These are phyloP conservation scores for Solanum pinnatisectum DNA, from an alignment of 257 asterid species.

Conservation along the genomic window DNA sequence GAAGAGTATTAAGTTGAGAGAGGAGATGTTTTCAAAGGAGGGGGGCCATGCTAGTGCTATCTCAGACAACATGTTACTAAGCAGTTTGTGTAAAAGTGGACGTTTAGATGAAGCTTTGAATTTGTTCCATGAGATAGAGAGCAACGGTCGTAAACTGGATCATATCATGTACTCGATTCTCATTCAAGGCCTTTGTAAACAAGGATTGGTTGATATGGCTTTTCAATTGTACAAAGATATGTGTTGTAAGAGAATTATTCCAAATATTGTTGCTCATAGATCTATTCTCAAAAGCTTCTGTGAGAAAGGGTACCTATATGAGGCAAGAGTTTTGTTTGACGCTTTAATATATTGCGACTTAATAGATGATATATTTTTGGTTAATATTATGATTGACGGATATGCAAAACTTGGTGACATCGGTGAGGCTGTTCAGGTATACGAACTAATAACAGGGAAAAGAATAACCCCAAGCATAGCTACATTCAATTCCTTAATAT, in stretches of 20 bases:
- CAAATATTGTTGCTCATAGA: constrained; percentile 30
- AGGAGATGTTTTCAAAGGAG: constrained; percentile 39
- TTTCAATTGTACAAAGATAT: constrained; percentile 36
- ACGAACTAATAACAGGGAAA: constrained; percentile 32
- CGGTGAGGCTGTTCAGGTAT: constrained; percentile 42
- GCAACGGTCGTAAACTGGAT: constrained; percentile 44
- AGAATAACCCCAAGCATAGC: constrained; percentile 51
- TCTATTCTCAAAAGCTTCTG: constrained; percentile 46
- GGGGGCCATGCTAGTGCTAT: constrained; percentile 36
- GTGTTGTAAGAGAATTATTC: constrained; percentile 29
- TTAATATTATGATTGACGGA: constrained; percentile 54
- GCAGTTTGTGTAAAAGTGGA: constrained; percentile 61
- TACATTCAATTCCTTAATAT: constrained; percentile 63
- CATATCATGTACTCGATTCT: constrained; percentile 43
- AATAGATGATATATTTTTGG: constrained; percentile 45
- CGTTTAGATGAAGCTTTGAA: constrained; percentile 37
- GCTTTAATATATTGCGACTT: constrained; percentile 21
- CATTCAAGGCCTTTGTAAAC: constrained; percentile 59
- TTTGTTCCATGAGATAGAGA: constrained; percentile 44
- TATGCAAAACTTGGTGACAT: constrained; percentile 56
- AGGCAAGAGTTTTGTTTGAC: constrained; percentile 55
- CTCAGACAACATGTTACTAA: constrained; percentile 31
- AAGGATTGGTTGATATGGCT: constrained; percentile 41
- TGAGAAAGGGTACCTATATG: constrained; percentile 29
- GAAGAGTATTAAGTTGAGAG: constrained; percentile 47